Evolutionary conservation across 768 basidiomycete species (phyloP), one percentile per base, ranked within the genome.

Genomic region (Auricularia sp.): DNA sequence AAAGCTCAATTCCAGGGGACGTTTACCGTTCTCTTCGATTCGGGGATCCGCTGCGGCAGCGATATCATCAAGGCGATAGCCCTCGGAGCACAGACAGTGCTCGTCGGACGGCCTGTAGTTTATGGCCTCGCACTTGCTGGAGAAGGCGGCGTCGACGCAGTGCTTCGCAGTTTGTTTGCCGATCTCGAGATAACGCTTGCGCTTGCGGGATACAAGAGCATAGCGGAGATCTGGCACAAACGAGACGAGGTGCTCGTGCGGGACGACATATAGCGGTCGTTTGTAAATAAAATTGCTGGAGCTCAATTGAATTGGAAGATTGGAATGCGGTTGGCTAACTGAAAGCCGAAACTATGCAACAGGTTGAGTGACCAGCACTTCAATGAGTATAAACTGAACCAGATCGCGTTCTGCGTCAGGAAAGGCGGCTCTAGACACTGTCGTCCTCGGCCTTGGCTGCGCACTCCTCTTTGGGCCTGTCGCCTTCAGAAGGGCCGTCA

Each of bases 81-180:
- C 1, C 78, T 95, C 0, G 92, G 93, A 44, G 93, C 93, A 5
- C 87, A 94, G 69, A 91, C 79, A 8, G 85, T 94, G 16, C 73
- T 93, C 23, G 87, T 91, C 36, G 89, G 82, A 29, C 82, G 90
- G 21, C 87, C 87, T 7, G 85, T 81, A 77, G 77, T 91, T 67
- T 91, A 90, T 65, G 90, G 87, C 5, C 80, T 89, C 54, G 77
- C 86, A 4, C 74, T 87, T 10, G 87, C 77, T 4, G 90, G 91
- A 0, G 83, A 90, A 71, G 80, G 77, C 3, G 92, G 91, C 1
- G 84, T 90, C 14, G 86, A 91, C 68, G 85, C 89, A 67, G 86
- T 92, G 12, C 73, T 93, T 65, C 80, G 76, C 64, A 82, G 83
- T 64, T 83, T 84, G 2, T 74, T 92, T 35, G 84, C 87, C 12